These are phyloP conservation scores for Capronia coronata DNA, from an alignment of 2,329 filamentous ascomycete species.

Conservation along the genomic window DNA sequence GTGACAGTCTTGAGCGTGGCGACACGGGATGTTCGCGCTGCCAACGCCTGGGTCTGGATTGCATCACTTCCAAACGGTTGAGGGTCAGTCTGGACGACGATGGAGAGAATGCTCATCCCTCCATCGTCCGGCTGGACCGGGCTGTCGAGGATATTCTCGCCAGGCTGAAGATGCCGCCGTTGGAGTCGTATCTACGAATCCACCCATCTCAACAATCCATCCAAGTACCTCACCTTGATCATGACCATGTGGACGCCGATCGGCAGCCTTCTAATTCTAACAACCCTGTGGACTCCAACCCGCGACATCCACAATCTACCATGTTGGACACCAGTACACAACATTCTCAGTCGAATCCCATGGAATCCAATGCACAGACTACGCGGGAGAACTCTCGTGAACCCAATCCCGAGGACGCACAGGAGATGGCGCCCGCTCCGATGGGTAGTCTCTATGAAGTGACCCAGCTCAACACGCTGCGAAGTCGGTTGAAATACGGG, in stretches of 20 bases:
- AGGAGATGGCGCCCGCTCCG: slow-evolving; percentile 43
- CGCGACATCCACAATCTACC: background rate
- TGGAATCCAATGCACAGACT: slow-evolving; percentile 21
- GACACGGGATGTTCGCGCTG: slow-evolving; percentile 27
- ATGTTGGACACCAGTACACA: background rate
- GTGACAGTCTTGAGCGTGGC: slow-evolving; percentile 27
- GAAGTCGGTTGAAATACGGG: slow-evolving; percentile 22
- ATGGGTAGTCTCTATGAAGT: slow-evolving; percentile 52
- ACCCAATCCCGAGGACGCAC: slow-evolving; percentile 28
- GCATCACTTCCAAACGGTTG: slow-evolving; percentile 26
- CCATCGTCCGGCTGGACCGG: slow-evolving; percentile 24
- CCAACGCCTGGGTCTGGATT: slow-evolving; percentile 26
- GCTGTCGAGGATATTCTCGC: slow-evolving; percentile 27
- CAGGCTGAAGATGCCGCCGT: slow-evolving; percentile 24
- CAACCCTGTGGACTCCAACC: background rate
- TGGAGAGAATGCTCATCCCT: slow-evolving; percentile 23
- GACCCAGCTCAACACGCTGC: slow-evolving; percentile 39
- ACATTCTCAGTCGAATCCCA: background rate
- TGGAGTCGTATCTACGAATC: slow-evolving; percentile 17
- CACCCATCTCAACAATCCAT: slow-evolving; percentile 6
- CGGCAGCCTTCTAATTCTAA: no score
- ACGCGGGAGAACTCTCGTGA: slow-evolving; percentile 27
- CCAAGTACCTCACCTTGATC: no score
- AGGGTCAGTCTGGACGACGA: slow-evolving; percentile 26
- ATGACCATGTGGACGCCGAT: no score